A percentile compares a stretch with the other conserved stretches of the same genome.
Evolutionary conservation across 2,329 filamentous ascomycete species (phyloP).

Genomic region (Scolecobasidium constrictum): DNA sequence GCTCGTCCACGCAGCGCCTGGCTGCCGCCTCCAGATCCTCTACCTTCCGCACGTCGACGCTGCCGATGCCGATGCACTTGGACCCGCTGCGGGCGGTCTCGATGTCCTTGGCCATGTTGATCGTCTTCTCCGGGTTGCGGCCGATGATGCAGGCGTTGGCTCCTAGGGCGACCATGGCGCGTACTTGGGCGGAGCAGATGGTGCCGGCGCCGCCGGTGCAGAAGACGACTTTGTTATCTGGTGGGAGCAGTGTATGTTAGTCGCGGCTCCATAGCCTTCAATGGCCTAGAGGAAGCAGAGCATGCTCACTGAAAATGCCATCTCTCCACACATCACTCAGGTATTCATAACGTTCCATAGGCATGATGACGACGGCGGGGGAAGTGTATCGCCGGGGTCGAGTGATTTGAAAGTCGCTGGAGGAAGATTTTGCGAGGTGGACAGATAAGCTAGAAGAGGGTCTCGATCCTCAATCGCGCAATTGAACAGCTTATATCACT

Average conservation of each 20-base stretch:
- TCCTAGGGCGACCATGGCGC: conserved; percentile 81
- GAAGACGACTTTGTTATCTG: conserved; percentile 82
- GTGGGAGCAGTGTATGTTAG: background rate
- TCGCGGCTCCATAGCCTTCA: too few relatives aligned
- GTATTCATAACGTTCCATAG: conserved; percentile 61
- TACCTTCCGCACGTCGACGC: conserved; percentile 54
- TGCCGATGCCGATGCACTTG: conserved; percentile 78
- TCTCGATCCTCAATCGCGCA: too few relatives aligned
- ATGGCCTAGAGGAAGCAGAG: background rate
- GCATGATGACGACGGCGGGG: conserved; percentile 38
- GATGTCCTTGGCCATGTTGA: conserved; percentile 69
- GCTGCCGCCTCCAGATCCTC: conserved; percentile 63
- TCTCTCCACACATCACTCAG: conserved; percentile 78
- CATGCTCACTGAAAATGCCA: conserved; percentile 64
- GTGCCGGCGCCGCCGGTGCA: conserved; percentile 90
- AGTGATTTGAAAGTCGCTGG: too few relatives aligned
- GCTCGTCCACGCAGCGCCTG: conserved; percentile 66
- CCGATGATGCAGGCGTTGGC: conserved; percentile 92
- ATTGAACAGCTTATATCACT: too few relatives aligned
- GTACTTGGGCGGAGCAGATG: conserved; percentile 89
- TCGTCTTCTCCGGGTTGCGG: conserved; percentile 80
- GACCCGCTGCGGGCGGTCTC: conserved; percentile 66
- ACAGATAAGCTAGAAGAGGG: too few relatives aligned
- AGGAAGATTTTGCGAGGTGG: too few relatives aligned
- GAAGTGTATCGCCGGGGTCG: background rate